Base-by-base conservation (phyloP, 768 basidiomycete genomes). In the Fomitopsis pulvina region DNA sequence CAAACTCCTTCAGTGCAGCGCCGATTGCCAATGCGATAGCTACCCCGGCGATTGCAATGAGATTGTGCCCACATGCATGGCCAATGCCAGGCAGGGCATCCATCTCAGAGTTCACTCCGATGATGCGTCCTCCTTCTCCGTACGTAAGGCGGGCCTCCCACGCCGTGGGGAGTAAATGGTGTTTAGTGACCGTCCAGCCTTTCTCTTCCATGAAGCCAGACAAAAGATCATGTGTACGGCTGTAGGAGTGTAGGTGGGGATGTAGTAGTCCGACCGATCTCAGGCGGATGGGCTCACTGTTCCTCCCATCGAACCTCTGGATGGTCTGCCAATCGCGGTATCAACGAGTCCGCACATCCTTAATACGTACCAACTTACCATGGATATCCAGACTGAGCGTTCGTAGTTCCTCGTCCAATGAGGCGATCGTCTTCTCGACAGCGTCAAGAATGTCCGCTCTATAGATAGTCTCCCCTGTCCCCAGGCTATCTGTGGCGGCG, bases 41-140 rank as follows among this genome's bases (percentile, higher is more conserved):
- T 11, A 90, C 81, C 3, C 87, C 87, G 48, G 72, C 57, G 21
- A 90, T 85, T 1, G 84, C 87, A 45, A 92, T 91, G 42, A 92
- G 69, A 57, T 91, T 91, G 60, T 92, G 88, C 2, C 88, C 88
- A 58, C 88, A 91, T 1, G 83, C 85, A 54, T 87, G 85, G 0
- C 85, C 66, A 37, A 68, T 58, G 21, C 65, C 61, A 4, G 63
- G 60, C 30, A 73, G 67, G 1, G 71, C 72, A 50, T 73, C 71
- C 60, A 64, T 79, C 75, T 91, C 89, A 14, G 87, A 89, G 63
- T 92, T 91, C 51, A 92, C 70, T 0, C 88, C 88, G 27, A 91
- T 77, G 0, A 77, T 80, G 45, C 80, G 75, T 5, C 86, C 87
- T 9, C 85, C 87, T 26, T 69, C 63, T 10, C 85, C 83, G 55